Conservation (phyloP, 2,329 filamentous ascomycete genomes). For the Seiridium cupressi region DNA sequence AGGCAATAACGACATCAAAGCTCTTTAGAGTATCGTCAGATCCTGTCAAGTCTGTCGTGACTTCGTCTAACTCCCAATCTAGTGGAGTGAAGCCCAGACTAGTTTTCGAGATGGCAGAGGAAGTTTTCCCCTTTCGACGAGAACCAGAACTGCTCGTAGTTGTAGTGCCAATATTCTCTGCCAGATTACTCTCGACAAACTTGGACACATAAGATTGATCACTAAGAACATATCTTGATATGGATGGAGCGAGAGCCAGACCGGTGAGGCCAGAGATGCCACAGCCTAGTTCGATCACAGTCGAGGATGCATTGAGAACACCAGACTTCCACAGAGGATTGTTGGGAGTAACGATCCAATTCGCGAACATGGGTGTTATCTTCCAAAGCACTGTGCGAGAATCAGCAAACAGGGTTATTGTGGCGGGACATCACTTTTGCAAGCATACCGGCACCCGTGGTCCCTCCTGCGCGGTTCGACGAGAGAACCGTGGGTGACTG, state of each 20-base stretch:
- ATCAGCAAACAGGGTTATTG: neutral
- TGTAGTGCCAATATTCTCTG: constrained; percentile 50
- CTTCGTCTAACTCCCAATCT: constrained; percentile 77
- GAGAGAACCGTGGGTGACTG: constrained; percentile 83
- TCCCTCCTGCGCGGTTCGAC: constrained; percentile 71
- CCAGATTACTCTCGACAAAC: constrained; percentile 73
- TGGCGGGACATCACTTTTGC: too few species aligned
- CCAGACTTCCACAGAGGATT: constrained; percentile 62
- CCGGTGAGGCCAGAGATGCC: constrained; percentile 82
- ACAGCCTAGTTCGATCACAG: constrained; percentile 80
- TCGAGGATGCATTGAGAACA: constrained; percentile 53
- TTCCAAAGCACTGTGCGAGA: constrained; percentile 74
- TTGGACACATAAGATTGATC: constrained; percentile 85
- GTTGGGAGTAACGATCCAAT: constrained; percentile 66
- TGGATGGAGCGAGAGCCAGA: constrained; percentile 59
- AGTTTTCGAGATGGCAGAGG: constrained; percentile 7
- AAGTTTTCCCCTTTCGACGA: constrained; percentile 17
- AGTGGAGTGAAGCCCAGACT: constrained; percentile 60
- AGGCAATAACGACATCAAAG: constrained; percentile 77
- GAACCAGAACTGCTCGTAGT: constrained; percentile 7
- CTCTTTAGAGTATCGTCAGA: constrained; percentile 33
- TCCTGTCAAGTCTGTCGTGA: constrained; percentile 42
- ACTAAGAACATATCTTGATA: constrained; percentile 72
- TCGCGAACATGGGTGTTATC: constrained; percentile 78
- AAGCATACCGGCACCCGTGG: constrained; percentile 63